Conservation (phyloP, 148 eudicot genomes). For the Mesembryanthemum crystallinum region DNA sequence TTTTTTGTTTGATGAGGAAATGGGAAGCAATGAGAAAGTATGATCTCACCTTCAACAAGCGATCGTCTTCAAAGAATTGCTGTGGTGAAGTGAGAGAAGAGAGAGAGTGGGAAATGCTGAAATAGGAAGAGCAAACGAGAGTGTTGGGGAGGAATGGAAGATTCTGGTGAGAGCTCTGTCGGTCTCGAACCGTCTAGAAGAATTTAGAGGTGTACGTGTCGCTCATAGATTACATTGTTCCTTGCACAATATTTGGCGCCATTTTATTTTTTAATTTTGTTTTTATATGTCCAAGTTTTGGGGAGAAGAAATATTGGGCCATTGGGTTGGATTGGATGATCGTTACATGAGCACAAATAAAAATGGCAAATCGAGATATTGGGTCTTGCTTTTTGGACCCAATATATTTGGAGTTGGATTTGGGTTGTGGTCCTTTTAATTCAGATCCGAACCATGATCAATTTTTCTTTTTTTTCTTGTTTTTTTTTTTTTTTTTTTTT, state of each 20-base stretch:
- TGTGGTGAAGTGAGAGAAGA: background rate
- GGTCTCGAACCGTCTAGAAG: conserved; percentile 13
- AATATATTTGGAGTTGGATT: too few species aligned
- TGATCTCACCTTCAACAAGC: background rate
- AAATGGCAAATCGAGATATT: too few species aligned
- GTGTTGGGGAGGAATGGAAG: background rate
- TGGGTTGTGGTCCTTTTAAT: too few species aligned
- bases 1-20: too few species aligned
- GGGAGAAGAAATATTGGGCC: background rate
- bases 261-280: background rate
- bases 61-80: background rate
- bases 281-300: too few species aligned
- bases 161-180: background rate
- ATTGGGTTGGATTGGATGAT: too few species aligned
- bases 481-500: too few species aligned
- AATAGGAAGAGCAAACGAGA: background rate
- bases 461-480: too few species aligned
- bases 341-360: background rate
- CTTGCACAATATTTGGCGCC: background rate
- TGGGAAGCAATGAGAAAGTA: background rate
- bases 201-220: conserved; percentile 5
- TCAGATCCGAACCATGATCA: too few species aligned
- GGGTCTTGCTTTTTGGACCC: too few species aligned
- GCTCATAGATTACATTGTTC: background rate
- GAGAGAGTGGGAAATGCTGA: background rate